Evolutionary conservation across 768 basidiomycete genomes (phyloP).

Genomic region (Hypsizygus marmoreus): DNA sequence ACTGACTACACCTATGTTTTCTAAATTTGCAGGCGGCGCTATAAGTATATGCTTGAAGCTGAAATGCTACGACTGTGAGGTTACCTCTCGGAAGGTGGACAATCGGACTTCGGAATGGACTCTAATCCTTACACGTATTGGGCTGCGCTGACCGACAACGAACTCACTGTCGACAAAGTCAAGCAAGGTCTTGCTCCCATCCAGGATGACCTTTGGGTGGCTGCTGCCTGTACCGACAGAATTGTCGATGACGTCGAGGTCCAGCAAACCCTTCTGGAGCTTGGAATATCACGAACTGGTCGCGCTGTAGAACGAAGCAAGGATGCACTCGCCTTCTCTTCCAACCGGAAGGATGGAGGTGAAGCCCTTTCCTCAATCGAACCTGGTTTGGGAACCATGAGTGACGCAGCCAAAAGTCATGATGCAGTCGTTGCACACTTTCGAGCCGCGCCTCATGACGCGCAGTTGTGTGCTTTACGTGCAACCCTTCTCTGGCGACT

Average conservation of each 20-base stretch:
- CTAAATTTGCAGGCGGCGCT: too few relatives aligned
- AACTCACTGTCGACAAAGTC: conserved; percentile 55
- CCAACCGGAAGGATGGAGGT: too few relatives aligned
- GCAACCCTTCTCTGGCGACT: conserved; percentile 65
- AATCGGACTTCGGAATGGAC: conserved; percentile 37
- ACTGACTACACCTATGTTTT: too few relatives aligned
- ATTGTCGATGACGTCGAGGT: conserved; percentile 56
- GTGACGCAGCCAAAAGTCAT: conserved; percentile 4
- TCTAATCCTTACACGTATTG: conserved; percentile 51
- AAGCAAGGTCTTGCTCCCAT: conserved; percentile 49
- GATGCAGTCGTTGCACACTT: conserved; percentile 55
- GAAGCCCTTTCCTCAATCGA: conserved; percentile 4
- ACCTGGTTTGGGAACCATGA: neutral
- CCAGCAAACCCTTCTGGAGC: conserved; percentile 59
- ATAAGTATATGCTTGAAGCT: too few relatives aligned
- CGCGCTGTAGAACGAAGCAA: conserved; percentile 48
- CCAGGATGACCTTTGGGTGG: conserved; percentile 75
- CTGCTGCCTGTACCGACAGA: conserved; percentile 72
- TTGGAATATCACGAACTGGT: conserved; percentile 64
- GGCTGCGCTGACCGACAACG: conserved; percentile 54
- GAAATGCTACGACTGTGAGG: too few relatives aligned
- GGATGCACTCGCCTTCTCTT: conserved; percentile 28
- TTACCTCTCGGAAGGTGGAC: conserved; percentile 14
- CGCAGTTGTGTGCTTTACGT: conserved; percentile 66
- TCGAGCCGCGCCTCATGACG: conserved; percentile 55